Evolutionary conservation across 345 rosid species (phyloP).

Genomic region (Linum lewisii): DNA sequence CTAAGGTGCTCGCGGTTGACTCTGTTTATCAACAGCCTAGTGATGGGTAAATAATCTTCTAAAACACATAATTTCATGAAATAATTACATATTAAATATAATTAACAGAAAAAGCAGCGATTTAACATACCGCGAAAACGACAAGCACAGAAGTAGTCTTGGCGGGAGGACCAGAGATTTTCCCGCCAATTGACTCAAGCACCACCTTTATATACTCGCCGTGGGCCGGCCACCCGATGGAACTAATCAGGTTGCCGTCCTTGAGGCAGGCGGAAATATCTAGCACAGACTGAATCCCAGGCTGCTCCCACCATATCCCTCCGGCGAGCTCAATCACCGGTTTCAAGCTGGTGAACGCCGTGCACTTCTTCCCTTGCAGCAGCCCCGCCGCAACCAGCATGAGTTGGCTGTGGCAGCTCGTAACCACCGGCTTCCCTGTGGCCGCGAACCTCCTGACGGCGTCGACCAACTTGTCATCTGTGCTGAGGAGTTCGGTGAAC

Average conservation of each 20-base stretch:
- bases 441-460: slow-evolving; percentile 25
- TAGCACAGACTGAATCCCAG: slow-evolving; percentile 26
- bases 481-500: slow-evolving; percentile 33
- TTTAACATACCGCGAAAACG: slow-evolving; percentile 41
- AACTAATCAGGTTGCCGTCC: slow-evolving; percentile 36
- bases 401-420: slow-evolving; percentile 45
- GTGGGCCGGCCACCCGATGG: slow-evolving; percentile 39
- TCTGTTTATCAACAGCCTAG: too few species aligned
- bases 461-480: slow-evolving; percentile 28
- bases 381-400: slow-evolving; percentile 36
- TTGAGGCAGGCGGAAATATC: slow-evolving; percentile 39
- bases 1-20: too few species aligned
- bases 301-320: slow-evolving; percentile 38
- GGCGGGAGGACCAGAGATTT: slow-evolving; percentile 13
- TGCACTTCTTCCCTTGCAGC: slow-evolving; percentile 34
- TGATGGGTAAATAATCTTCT: too few species aligned
- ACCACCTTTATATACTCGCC: slow-evolving; percentile 26
- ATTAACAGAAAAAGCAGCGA: too few species aligned
- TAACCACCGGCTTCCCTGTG: slow-evolving; percentile 32
- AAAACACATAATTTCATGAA: too few species aligned
- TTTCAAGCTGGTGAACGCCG: slow-evolving; percentile 39
- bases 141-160: slow-evolving; percentile 25
- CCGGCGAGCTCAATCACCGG: slow-evolving; percentile 37
- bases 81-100: too few species aligned
- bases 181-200: slow-evolving; percentile 35